Conservation (phyloP, 2,329 filamentous ascomycete genomes). For the Microthyrium microscopicum region DNA sequence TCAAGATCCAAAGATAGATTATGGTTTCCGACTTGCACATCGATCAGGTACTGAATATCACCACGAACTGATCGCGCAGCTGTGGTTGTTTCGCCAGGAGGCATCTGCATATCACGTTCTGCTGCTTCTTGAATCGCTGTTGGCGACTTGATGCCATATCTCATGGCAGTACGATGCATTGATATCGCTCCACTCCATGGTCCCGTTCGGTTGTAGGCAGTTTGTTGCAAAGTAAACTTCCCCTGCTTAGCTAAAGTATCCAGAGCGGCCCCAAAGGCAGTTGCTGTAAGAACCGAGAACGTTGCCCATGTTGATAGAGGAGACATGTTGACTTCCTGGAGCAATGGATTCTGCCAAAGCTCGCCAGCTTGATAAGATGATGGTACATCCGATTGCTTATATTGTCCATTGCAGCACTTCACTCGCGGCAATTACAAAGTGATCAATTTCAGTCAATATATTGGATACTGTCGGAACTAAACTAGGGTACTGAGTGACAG, state of each 20-base stretch:
- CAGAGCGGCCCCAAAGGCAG: too few relatives aligned
- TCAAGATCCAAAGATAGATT: conserved; percentile 6
- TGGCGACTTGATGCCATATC: conserved; percentile 2
- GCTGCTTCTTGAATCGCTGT: background rate
- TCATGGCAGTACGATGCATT: conserved; percentile 1
- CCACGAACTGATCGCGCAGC: conserved; percentile 2
- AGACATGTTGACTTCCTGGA: too few relatives aligned
- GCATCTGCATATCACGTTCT: background rate
- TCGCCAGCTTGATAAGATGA: too few relatives aligned
- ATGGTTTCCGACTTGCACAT: conserved; percentile 4
- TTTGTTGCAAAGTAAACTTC: conserved; percentile 3
- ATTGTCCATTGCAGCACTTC: too few relatives aligned
- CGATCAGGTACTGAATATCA: conserved; percentile 7
- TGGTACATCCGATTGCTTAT: too few relatives aligned
- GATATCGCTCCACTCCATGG: background rate
- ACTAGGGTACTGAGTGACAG: too few relatives aligned
- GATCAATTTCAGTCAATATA: too few relatives aligned
- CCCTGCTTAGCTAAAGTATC: conserved; percentile 1
- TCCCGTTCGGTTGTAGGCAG: background rate
- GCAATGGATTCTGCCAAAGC: too few relatives aligned
- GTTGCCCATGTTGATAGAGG: too few relatives aligned
- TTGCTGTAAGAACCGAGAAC: too few relatives aligned
- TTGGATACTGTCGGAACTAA: too few relatives aligned
- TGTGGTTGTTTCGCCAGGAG: background rate
- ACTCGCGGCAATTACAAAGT: too few relatives aligned